Evolutionary conservation across 2,329 filamentous ascomycete genomes (phyloP), one percentile per base, ranked within the genome.

Genomic region (Leptographium galeiforme): DNA sequence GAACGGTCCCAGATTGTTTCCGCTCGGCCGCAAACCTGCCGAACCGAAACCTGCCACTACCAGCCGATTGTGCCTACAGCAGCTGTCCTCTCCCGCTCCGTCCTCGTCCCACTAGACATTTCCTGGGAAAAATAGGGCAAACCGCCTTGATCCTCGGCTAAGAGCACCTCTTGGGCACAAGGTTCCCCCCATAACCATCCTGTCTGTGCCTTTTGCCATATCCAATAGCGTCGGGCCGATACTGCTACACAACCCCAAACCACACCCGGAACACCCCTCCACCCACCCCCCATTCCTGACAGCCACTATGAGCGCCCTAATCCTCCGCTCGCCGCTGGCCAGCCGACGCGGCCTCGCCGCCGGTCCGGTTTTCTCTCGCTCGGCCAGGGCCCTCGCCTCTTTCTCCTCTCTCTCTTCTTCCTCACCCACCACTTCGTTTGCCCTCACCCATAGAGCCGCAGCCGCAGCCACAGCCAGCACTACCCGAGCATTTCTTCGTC

Each of bases 91-190:
- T n/a, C 48, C 38, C 38, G 38, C n/a, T 14, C 18, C 13, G 34
- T 25, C 36, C 12, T 25, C 36, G 36, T 32, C 36, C 18, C 36
- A 25, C 19, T 40, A 39, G 30, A 30, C 12, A 30, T 49, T 49
- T 40, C 25, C 48, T 16, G 7, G 18, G 4, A 5, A 18, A 33
- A 40, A 4, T 8, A 49, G 12, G 12, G 10, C 16, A 33, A 57
- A 48, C 56, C 54, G 56, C 38, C 44, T 41, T 54, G 50, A 56
- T 57, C 56, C 56, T 57, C 56, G 56, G 56, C 56, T 57, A 57
- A 54, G 30, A 44, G 33, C 6, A 32, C 18, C 47, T 13, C 16
- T 19, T 25, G 46, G 46, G 33, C 19, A 40, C 30, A 40, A 36
- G 36, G 48, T 40, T 30, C 13, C 11, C 39, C 6, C 36, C 36